Base-by-base conservation (phyloP, 257 asterid genomes). In the Solanum peruvianum region DNA sequence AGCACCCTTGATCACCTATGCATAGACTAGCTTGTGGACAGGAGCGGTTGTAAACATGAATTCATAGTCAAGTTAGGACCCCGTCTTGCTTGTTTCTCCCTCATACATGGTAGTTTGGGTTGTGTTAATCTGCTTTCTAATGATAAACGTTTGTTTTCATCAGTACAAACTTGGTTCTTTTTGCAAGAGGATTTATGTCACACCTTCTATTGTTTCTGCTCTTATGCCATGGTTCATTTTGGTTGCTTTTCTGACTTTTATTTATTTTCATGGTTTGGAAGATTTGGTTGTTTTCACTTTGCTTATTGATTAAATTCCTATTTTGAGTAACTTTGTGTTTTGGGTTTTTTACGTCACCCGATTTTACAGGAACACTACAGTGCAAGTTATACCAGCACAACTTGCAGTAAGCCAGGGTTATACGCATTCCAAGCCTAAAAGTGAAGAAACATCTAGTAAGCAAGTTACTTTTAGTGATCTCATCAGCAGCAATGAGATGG, bases 401-500 rank as follows among this genome's bases (percentile, higher is more conserved):
- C 90, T 81, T 84, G 88, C 89, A 21, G 88, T 89, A 87, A 89
- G 85, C 92, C 91, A 81, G 85, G 93, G 83, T 80, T 94, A 90
- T 86, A 80, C 87, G 84, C 91, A 90, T 90, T 87, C 88, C 86
- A 88, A 85, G 90, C 91, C 88, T 78, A 86, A 80, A 44, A 89
- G 83, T 81, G 98, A 95, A 85, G 98, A 92, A 87, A 83, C 92
- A 62, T 88, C 90, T 82, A 87, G 91, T 87, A 96, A 95, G 90
- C 96, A 96, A 85, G 99, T 96, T 85, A 96, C 98, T 86, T 95
- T 95, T 88, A 94, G 95, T 83, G 95, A 95, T 90, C 94, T 92
- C 91, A 98, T 93, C 87, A 91, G 95, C 91, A 91, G 88, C 88
- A 93, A 88, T 88, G 97, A 93, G 67, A 87, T 92, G 88, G 99